Evolutionary conservation across 306 rosid species (phyloP), one percentile per base, ranked within the genome.

Genomic region (Begonia masoniana): DNA sequence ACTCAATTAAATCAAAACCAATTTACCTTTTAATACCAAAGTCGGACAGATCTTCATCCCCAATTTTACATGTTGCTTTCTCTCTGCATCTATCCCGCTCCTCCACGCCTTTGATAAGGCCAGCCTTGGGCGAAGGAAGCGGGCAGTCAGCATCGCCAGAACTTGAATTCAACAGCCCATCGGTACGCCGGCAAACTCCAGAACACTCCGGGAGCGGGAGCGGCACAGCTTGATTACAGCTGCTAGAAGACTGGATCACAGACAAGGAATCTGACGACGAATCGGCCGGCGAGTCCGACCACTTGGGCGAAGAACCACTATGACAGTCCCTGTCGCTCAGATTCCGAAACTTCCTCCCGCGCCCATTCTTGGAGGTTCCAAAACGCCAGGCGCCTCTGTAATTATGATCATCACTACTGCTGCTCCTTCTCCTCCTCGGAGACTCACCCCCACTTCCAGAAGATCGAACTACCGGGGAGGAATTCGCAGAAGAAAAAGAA

Each of bases 151-250:
- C 74, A 16, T 72, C 76, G 10, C 16, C 42, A 48, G 68, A 70
- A 41, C 47, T 60, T 3, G 46, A 61, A 43, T 55, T 66, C 12
- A 51, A 43, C 43, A 36, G 13, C 43, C 36, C 47, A 55, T 54
- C 76, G 4, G 55, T 65, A 23, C 78, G 83, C 15, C 21, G 55
- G 24, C 49, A 16, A 3, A 41, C 41, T 6, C 70, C 47, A 3
- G 75, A 54, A 1, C 59, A 23, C 45, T 78, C 94, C 55, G 96
- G 99, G 63, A 86, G 75, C 5, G 99, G 97, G 46, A 91, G 72
- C 0, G 97, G 96, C 26, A 77, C 93, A 36, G 99, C 41, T 14
- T 19, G 63, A 0, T 66, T 75, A 1, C 13, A 41, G 16, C 55
- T 12, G 50, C 61, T 57, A 0, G 73, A 62, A 5, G 75, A 71